Evolutionary conservation across 2,329 filamentous ascomycete genomes (phyloP), one percentile per base, ranked within the genome.

Genomic region (Microcyclospora pomicola): DNA sequence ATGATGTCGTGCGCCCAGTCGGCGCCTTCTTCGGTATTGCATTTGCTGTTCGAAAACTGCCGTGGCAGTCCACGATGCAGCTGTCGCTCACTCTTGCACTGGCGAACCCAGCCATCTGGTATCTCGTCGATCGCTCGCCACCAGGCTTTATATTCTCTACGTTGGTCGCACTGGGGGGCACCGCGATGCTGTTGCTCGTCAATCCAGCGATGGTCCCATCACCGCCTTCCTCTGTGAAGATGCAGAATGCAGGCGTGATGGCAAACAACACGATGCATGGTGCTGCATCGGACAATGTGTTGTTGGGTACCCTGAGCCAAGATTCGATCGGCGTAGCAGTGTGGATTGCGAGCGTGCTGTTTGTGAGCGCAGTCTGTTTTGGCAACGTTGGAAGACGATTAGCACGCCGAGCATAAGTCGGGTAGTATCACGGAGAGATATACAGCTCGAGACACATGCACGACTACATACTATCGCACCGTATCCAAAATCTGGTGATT

Each of bases 41-140:
- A 4, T 83, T 80, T 61, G 79, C 79, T 24, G 92, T 98, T 67
- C 80, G 91, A 47, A 84, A 82, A 59, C 73, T 95, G 9, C 82
- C 85, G 1, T 98, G 91, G 91, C 74, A 87, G 51, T 95, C 87
- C 7, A 91, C 86, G 1, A 75, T 94, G n/a, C 91, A 98, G 61
- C 77, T 92, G 14, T 92, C 87, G 1, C 62, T 92, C 16, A 91
- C 87, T 1, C 76, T 98, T 35, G 83, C 86, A 15, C 75, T 96
- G 42, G 84, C 82, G 14, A 96, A 96, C 56, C 88, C 91, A 1
- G 81, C 91, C 9, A 67, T 98, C 13, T 98, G 91, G 91, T 98
- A 93, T 62, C 69, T 96, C 15, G 82, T 98, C 54, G 91, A 98
- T 62, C 82, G 88, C 36, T 91, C 85, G 34, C 78, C 77, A 48